Conservation (phyloP, 495 filamentous ascomycete genomes). For the Annulohypoxylon maeteangense region DNA sequence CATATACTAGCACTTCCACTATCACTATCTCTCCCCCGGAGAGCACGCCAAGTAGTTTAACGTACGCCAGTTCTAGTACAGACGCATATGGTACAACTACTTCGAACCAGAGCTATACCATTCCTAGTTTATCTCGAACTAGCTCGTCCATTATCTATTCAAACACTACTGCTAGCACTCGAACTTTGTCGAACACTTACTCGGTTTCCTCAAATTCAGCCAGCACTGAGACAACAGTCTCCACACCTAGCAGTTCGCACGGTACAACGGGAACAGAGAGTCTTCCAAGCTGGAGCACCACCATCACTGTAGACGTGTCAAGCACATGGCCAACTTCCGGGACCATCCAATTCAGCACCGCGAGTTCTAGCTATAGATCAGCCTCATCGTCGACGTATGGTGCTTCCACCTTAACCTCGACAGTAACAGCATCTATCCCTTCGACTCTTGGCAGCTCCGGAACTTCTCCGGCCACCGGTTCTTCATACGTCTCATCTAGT, state of each 20-base stretch:
- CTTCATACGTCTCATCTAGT: constrained; percentile 18
- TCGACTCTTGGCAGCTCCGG: constrained; percentile 28
- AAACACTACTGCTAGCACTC: constrained; percentile 31
- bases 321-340: not conserved
- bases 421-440: not conserved
- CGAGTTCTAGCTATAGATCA: constrained; percentile 13
- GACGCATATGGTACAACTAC: constrained; percentile 10
- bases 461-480: constrained; percentile 28
- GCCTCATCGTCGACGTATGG: constrained; percentile 7
- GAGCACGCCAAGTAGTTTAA: constrained; percentile 13
- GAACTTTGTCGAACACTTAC: constrained; percentile 38
- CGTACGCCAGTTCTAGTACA: constrained; percentile 22
- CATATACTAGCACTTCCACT: constrained; percentile 8
- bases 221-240: not conserved
- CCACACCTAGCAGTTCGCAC: constrained; percentile 20
- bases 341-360: not conserved
- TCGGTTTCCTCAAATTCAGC: constrained; percentile 3
- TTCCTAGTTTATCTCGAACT: not conserved
- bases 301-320: constrained; percentile 18
- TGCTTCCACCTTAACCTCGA: not conserved
- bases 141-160: not conserved
- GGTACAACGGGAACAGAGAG: constrained; percentile 1
- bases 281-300: constrained; percentile 13
- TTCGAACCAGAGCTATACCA: not conserved
- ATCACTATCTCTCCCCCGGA: constrained; percentile 27